phyloP scores from a whole-genome alignment of 176 grass and related monocot genomes.

The Themeda triandra region DNA sequence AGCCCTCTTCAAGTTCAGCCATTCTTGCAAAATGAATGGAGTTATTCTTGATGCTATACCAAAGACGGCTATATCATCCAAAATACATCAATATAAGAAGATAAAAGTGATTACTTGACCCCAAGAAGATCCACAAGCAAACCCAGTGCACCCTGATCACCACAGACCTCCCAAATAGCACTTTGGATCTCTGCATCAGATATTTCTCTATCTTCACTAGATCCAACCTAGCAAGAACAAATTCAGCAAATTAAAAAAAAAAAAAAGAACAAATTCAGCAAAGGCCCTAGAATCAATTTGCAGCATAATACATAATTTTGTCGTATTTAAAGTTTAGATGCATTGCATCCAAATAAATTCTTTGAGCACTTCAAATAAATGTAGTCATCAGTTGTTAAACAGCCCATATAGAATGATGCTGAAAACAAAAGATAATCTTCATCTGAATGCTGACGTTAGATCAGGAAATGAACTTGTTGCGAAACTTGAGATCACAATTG shows the following conservation, averaged over 20 bases:
- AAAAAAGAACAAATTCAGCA: constrained; percentile 17
- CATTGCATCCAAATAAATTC: not conserved
- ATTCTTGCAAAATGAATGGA: constrained; percentile 54
- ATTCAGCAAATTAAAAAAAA: no score
- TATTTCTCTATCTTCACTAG: constrained; percentile 48
- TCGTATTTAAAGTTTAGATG: not conserved
- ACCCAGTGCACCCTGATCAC: constrained; percentile 68
- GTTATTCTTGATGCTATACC: not conserved
- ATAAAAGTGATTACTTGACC: constrained; percentile 57
- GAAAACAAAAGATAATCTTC: not conserved
- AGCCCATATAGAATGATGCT: not conserved
- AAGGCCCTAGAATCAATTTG: not conserved
- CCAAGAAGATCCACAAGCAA: constrained; percentile 89
- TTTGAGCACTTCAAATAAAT: not conserved
- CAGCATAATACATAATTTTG: not conserved
- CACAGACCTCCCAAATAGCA: constrained; percentile 88
- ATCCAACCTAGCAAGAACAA: constrained; percentile 43
- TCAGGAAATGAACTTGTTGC: not conserved
- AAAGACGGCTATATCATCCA: not conserved
- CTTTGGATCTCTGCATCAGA: constrained; percentile 52
- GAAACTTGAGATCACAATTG: not conserved
- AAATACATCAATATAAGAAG: not conserved
- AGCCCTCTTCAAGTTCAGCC: constrained; percentile 78
- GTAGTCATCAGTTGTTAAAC: not conserved
- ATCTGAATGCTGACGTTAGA: not conserved